Percentiles rank a stretch among this genome's conserved stretches.
Evolutionary conservation across 2,329 filamentous ascomycete species (phyloP).

Genomic region (Bipolaris cookei): DNA sequence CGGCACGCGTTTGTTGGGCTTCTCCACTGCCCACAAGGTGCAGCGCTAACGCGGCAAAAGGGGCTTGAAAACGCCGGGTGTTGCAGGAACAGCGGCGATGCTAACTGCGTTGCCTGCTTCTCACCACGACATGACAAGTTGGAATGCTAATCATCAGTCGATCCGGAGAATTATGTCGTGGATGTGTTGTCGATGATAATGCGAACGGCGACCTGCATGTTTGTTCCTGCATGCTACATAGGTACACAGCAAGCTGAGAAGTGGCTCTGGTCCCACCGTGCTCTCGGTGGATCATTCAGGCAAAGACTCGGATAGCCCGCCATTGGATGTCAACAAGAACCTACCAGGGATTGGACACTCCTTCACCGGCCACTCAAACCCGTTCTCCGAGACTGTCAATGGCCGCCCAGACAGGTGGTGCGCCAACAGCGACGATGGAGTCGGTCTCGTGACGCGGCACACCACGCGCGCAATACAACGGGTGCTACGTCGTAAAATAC

Average conservation of each 20-base stretch:
- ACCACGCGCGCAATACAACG: neutral
- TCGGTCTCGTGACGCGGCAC: constrained; percentile 2
- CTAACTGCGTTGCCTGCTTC: constrained; percentile 15
- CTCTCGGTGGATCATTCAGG: neutral
- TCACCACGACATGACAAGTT: constrained; percentile 11
- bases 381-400: neutral
- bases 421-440: neutral
- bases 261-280: constrained; percentile 2
- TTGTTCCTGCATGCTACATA: neutral
- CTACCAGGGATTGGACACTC: neutral
- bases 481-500: neutral
- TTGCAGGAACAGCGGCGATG: constrained; percentile 21
- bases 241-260: constrained; percentile 6
- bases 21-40: constrained; percentile 13
- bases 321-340: constrained; percentile 11
- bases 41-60: constrained; percentile 16
- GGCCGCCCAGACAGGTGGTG: neutral
- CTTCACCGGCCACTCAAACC: constrained; percentile 3
- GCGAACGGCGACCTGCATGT: neutral
- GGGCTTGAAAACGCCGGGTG: constrained; percentile 19
- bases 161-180: constrained; percentile 10
- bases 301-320: constrained; percentile 12
- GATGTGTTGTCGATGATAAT: neutral
- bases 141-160: constrained; percentile 1
- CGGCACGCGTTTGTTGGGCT: constrained; percentile 27